Base-by-base conservation (phyloP, 2,329 filamentous ascomycete genomes). In the Alternaria brassicae region DNA sequence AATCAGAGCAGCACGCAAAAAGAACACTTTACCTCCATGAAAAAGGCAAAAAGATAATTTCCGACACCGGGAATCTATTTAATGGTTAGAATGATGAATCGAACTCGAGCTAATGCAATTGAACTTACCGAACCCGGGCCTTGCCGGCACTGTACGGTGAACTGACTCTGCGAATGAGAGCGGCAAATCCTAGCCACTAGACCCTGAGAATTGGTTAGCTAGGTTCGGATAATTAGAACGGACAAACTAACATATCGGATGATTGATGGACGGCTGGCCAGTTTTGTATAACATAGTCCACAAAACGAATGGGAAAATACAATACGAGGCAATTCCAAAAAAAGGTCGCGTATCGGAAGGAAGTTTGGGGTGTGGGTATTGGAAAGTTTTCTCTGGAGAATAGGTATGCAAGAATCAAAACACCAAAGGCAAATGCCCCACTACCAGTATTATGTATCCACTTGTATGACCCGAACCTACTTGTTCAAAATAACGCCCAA, bases 111-210 rank as follows among this genome's bases (percentile, higher is more conserved):
- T 15, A 15, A 9, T 17, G 1, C 1, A 21, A 41, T 23, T n/a
- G n/a, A n/a, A 19, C 39, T 41, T 41, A 41, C 39, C 44, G 44
- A 47, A 47, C 44, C 44, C 44, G 44, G 44, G 44, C 44, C 44
- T 47, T 47, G 44, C 44, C 44, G 44, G 44, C 44, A 47, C 44
- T 47, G 7, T 32, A 47, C 28, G 34, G 44, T 47, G 44, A 47
- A 47, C 44, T 47, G 44, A 47, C 44, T 47, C 44, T 47, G 44
- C 28, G n/a, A 17, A 34, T 47, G 44, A 47, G 44, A 47, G 44
- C 44, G 44, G 44, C 44, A 47, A 47, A 47, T 47, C 44, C 44
- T 47, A 47, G 44, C 44, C 44, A 47, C 44, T 47, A 47, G 44
- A 47, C 44, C n/a, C n/a, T n/a, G n/a, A n/a, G n/a, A n/a, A n/a